A percentile compares a stretch with the other conserved stretches of the same genome.
phyloP scores from a whole-genome alignment of 2,329 filamentous ascomycete genomes.

The Lithohypha guttulata region DNA sequence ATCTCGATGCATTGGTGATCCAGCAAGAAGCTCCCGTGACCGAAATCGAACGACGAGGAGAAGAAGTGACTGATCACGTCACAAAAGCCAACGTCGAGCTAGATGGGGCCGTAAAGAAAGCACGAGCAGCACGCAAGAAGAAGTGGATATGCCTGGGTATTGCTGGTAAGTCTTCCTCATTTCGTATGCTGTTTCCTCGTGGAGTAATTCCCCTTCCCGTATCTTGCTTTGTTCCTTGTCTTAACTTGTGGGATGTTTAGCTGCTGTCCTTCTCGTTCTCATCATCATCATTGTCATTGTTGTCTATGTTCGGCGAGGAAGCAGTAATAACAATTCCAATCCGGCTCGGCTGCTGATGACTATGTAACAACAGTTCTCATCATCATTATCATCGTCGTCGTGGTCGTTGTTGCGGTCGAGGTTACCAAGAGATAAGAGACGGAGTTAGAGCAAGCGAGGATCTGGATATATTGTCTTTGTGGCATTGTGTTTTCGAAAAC shows the following conservation, averaged over 20 bases:
- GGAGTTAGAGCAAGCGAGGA: too few relatives aligned
- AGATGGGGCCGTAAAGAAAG: slow-evolving; percentile 68
- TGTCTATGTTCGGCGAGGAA: slow-evolving; percentile 6
- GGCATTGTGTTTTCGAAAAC: not conserved
- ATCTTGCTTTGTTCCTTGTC: not conserved
- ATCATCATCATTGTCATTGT: slow-evolving; percentile 5
- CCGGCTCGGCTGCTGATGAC: slow-evolving; percentile 11
- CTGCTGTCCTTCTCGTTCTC: slow-evolving; percentile 5
- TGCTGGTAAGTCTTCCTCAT: slow-evolving; percentile 38
- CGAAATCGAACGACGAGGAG: slow-evolving; percentile 75
- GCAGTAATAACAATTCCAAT: not conserved
- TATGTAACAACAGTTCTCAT: slow-evolving; percentile 38
- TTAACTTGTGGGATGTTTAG: slow-evolving; percentile 5
- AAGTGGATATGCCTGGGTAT: slow-evolving; percentile 94
- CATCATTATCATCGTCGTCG: slow-evolving; percentile 40
- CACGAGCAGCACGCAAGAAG: slow-evolving; percentile 72
- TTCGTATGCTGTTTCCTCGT: not conserved
- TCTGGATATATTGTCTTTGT: too few relatives aligned
- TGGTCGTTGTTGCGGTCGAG: slow-evolving; percentile 40
- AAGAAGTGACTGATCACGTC: slow-evolving; percentile 75
- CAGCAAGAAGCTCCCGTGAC: slow-evolving; percentile 73
- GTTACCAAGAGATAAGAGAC: slow-evolving; percentile 28
- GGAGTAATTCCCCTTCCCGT: slow-evolving; percentile 5
- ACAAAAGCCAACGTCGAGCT: slow-evolving; percentile 79
- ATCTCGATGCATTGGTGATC: slow-evolving; percentile 74